phyloP scores from a whole-genome alignment of 495 filamentous ascomycete species.

The Cercophora scortea region DNA sequence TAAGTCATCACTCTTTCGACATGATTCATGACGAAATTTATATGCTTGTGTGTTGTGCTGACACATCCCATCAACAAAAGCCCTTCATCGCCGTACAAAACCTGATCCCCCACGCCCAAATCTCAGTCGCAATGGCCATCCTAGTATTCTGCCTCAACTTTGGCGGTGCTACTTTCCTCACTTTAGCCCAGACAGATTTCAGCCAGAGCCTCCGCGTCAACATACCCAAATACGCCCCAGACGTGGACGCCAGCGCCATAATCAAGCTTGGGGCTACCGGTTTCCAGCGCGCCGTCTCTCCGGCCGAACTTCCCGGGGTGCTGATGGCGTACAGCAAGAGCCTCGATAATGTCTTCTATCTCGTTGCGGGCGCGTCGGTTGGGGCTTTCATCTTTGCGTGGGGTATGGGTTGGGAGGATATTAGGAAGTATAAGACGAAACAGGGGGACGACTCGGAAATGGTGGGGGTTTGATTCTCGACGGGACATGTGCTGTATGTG shows the following conservation, averaged over 20 bases:
- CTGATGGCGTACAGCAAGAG: slow-evolving; percentile 35
- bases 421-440: slow-evolving; percentile 23
- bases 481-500: too few relatives aligned
- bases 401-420: slow-evolving; percentile 10
- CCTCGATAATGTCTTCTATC: slow-evolving; percentile 10
- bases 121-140: slow-evolving; percentile 38
- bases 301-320: slow-evolving; percentile 6
- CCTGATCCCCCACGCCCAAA: slow-evolving; percentile 23
- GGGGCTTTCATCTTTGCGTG: neutral
- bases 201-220: slow-evolving; percentile 19
- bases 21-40: neutral
- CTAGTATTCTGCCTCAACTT: slow-evolving; percentile 36
- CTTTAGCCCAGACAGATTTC: slow-evolving; percentile 29
- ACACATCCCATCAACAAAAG: neutral
- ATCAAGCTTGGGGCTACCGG: slow-evolving; percentile 24
- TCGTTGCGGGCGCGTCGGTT: neutral
- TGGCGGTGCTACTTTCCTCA: slow-evolving; percentile 29
- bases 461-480: neutral
- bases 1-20: neutral
- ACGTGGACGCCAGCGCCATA: slow-evolving; percentile 14
- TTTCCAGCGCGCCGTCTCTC: neutral
- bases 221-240: slow-evolving; percentile 17
- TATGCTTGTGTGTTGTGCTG: neutral
- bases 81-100: slow-evolving; percentile 40
- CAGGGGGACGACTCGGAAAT: neutral